A percentile compares a stretch with the other conserved stretches of the same genome.
These are phyloP conservation scores for Marasmius oreades DNA, from an alignment of 1,284 basidiomycete genomes.

Conservation along the genomic window DNA sequence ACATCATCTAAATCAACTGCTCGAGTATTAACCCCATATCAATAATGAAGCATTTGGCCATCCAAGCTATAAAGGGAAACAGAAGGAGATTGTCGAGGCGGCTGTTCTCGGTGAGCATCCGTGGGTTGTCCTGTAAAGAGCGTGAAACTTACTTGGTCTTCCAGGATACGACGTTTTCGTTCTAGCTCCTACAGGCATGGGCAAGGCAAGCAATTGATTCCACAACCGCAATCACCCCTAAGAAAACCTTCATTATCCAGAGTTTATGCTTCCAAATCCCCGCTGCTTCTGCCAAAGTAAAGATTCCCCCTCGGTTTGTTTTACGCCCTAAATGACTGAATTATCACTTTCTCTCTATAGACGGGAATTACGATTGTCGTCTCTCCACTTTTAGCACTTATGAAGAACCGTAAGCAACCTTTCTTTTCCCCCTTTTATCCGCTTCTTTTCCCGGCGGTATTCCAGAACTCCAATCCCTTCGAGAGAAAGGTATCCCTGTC, in stretches of 20 bases:
- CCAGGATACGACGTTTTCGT: slow-evolving; percentile 73
- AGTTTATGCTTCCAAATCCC: slow-evolving; percentile 88
- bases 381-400: slow-evolving; percentile 76
- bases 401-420: slow-evolving; percentile 68
- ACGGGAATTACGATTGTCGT: slow-evolving; percentile 76
- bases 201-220: slow-evolving; percentile 55
- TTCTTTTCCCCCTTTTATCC: neutral
- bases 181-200: slow-evolving; percentile 85
- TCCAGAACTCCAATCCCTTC: slow-evolving; percentile 65
- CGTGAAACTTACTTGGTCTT: neutral
- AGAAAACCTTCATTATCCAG: slow-evolving; percentile 29
- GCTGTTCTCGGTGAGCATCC: slow-evolving; percentile 51
- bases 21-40: too few species aligned
- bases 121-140: slow-evolving; percentile 1
- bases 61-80: slow-evolving; percentile 67
- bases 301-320: too few species aligned
- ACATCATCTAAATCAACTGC: too few species aligned
- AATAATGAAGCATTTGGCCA: slow-evolving; percentile 57
- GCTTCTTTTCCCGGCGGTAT: slow-evolving; percentile 4
- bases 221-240: slow-evolving; percentile 1
- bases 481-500: slow-evolving; percentile 51
- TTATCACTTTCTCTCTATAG: slow-evolving; percentile 26
- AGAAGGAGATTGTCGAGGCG: slow-evolving; percentile 71
- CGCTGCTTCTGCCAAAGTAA: slow-evolving; percentile 67
- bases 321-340: too few species aligned